These are phyloP conservation scores for Trypanosoma theileri DNA, from an alignment of 208 protist species.

Conservation along the genomic window DNA sequence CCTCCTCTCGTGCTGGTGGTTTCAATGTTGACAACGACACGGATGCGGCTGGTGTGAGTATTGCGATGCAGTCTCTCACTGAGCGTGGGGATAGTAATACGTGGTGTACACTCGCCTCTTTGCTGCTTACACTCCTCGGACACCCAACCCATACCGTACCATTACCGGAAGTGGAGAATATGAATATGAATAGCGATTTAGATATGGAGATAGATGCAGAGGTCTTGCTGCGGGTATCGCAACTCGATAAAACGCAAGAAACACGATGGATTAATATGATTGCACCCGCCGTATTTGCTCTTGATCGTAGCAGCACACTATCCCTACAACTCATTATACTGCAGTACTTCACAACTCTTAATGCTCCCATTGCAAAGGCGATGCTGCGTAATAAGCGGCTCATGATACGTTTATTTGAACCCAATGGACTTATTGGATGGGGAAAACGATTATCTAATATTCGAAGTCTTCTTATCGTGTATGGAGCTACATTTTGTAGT, in stretches of 20 bases:
- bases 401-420: slow-evolving; percentile 34
- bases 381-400: slow-evolving; percentile 63
- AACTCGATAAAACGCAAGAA: slow-evolving; percentile 21
- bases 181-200: neutral
- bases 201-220: slow-evolving; percentile 1
- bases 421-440: neutral
- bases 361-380: slow-evolving; percentile 18
- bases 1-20: neutral
- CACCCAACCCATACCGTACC: too few species aligned
- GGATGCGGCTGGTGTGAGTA: too few species aligned
- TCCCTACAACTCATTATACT: slow-evolving; percentile 44
- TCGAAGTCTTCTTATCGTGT: slow-evolving; percentile 24
- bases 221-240: neutral
- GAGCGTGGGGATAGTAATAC: too few species aligned
- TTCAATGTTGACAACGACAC: too few species aligned
- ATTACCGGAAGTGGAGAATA: too few species aligned
- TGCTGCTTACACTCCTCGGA: too few species aligned
- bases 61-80: too few species aligned
- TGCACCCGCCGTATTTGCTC: slow-evolving; percentile 42
- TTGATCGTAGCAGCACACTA: slow-evolving; percentile 42
- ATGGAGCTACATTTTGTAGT: slow-evolving; percentile 37
- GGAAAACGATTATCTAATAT: slow-evolving; percentile 19
- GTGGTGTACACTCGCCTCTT: too few species aligned
- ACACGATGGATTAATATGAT: slow-evolving; percentile 29
- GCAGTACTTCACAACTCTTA: slow-evolving; percentile 19